Evolutionary conservation across 176 grass and related monocot species (phyloP).

Genomic region (Cenchrus americanus): DNA sequence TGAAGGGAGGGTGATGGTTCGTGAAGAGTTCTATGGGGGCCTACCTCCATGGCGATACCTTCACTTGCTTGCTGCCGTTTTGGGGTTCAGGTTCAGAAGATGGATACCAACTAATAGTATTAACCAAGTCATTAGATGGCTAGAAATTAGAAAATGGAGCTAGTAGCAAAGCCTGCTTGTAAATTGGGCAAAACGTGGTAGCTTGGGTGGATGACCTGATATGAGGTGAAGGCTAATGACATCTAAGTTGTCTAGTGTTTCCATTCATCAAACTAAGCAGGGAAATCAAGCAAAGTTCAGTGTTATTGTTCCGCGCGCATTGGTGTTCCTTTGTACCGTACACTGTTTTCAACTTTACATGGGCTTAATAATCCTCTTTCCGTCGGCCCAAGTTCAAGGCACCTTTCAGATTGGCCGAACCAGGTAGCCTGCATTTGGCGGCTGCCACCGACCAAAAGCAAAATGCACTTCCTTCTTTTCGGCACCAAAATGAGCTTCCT

Average conservation of each 20-base stretch:
- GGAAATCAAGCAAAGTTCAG: background rate
- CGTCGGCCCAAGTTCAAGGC: background rate
- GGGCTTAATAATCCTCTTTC: background rate
- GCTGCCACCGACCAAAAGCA: conserved; percentile 5
- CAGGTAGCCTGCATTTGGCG: background rate
- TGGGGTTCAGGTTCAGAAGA: conserved; percentile 61
- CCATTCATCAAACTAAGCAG: conserved; percentile 38
- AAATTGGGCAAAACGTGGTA: conserved; percentile 32
- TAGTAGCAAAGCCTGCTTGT: conserved; percentile 36
- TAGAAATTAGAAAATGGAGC: conserved; percentile 13
- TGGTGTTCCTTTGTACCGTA: background rate
- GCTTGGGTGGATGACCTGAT: conserved; percentile 21
- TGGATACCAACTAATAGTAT: conserved; percentile 17
- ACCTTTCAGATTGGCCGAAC: background rate
- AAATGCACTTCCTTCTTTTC: background rate
- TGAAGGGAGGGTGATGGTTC: conserved; percentile 59
- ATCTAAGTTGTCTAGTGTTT: conserved; percentile 18
- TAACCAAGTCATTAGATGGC: conserved; percentile 25
- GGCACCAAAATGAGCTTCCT: conserved; percentile 9
- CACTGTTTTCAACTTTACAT: background rate
- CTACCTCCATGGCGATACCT: background rate
- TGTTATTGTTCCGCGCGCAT: background rate
- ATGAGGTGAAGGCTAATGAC: conserved; percentile 24
- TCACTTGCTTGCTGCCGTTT: conserved; percentile 60
- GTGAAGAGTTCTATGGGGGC: conserved; percentile 32